Base-by-base conservation (phyloP, 257 asterid species). In the Coffea eugenioides region DNA sequence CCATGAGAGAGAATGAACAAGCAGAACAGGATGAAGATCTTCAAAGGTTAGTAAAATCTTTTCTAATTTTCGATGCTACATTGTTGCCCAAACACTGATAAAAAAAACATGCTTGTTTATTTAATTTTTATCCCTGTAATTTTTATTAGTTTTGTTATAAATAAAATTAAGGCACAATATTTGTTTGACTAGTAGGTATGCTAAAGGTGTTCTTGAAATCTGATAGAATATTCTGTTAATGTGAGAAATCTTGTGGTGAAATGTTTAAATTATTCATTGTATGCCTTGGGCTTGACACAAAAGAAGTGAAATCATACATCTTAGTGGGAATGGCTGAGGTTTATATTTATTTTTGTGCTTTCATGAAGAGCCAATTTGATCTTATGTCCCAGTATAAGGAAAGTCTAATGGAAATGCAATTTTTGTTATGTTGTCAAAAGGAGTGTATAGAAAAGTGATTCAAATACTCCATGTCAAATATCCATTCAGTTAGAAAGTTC, bases 1-100 rank as follows among this genome's bases (percentile, higher is more conserved):
- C 67, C 56, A 34, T 54, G 21, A 66, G 39, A 76, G 74, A 77
- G 21, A 77, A 51, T 67, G 73, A 76, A 64, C 73, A 76, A 62
- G 80, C 56, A 65, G 39, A 76, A 45, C 34, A 25, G 31, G 56
- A 75, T 18, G 66, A 59, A 21, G 41, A 36, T 20, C n/a, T 11
- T 39, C 31, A 45, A n/a, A 62, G 72, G 79, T 76, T 65, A 25
- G 62, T 25, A 9, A 15, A 21, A 14, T 16, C 9, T 45, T 65
- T 76, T 46, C 27, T 76, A 18, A 46, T 43, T 62, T 45, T n/a
- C 45, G 39, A 15, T 48, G 62, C 34, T 64, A 25, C 31, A 39
- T 2, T 39, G 3, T 39, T 39, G 43, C 43, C 43, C 43, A 39
- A 39, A 39, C 5, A 39, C 43, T 39, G 5, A 39, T 4, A 39